These are phyloP conservation scores for Aegilops speltoides DNA, from an alignment of 176 grass and related monocot genomes.

Conservation along the genomic window DNA sequence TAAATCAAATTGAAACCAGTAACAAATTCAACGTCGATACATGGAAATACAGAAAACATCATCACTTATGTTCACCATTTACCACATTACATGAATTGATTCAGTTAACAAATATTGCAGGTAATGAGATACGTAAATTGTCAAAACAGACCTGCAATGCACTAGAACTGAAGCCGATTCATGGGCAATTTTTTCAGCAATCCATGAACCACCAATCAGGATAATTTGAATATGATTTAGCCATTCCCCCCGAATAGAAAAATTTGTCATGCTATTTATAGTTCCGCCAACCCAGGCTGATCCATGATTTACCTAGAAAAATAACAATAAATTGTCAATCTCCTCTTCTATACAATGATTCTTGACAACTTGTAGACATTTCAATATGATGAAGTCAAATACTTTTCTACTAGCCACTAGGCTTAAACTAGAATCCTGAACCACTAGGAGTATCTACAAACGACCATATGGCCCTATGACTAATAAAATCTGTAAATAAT, in stretches of 20 bases:
- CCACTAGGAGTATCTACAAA: too few species aligned
- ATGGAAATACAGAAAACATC: not conserved
- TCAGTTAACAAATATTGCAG: slow-evolving; percentile 1
- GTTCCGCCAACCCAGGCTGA: slow-evolving; percentile 74
- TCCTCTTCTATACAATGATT: not conserved
- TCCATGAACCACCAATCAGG: slow-evolving; percentile 80
- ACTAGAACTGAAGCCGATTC: slow-evolving; percentile 91
- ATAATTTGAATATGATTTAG: slow-evolving; percentile 82
- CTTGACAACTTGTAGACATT: not conserved
- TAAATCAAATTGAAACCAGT: too few species aligned
- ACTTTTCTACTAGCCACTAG: not conserved
- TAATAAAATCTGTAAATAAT: too few species aligned
- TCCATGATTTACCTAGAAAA: slow-evolving; percentile 66
- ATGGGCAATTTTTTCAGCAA: slow-evolving; percentile 67
- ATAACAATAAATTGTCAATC: not conserved
- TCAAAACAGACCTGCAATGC: slow-evolving; percentile 76
- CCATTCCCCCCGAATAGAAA: slow-evolving; percentile 76
- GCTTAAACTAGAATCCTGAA: too few species aligned
- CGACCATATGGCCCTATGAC: too few species aligned
- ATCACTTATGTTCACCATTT: not conserved
- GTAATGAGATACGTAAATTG: not conserved
- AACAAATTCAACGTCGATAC: not conserved
- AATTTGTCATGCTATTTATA: slow-evolving; percentile 81
- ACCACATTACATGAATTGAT: slow-evolving; percentile 15
- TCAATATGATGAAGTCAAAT: not conserved